A percentile compares a stretch with the other conserved stretches of the same genome.
These are phyloP conservation scores for Trichosporon sp. DNA, from an alignment of 1,284 basidiomycete species.

Conservation along the genomic window DNA sequence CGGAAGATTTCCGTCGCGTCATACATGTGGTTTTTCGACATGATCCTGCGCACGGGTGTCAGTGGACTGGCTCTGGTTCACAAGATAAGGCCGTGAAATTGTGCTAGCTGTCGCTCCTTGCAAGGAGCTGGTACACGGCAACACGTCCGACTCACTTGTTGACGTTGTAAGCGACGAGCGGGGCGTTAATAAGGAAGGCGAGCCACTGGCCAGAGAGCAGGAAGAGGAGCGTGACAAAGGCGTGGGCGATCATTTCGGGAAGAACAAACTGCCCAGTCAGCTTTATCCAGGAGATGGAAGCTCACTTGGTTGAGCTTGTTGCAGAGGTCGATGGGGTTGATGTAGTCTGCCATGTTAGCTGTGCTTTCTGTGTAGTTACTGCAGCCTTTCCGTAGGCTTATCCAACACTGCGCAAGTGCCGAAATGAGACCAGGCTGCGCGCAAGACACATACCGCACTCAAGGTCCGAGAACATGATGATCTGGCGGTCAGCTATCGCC, in stretches of 20 bases:
- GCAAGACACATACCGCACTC: constrained; percentile 60
- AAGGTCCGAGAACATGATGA: constrained; percentile 99
- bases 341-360: constrained; percentile 61
- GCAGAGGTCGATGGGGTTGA: constrained; percentile 99
- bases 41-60: constrained; percentile 58
- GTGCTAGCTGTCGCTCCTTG: too few species aligned
- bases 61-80: neutral
- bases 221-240: constrained; percentile 80
- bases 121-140: too few species aligned
- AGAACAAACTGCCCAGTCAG: constrained; percentile 74
- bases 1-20: constrained; percentile 99
- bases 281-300: neutral
- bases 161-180: constrained; percentile 82
- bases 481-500: constrained; percentile 53
- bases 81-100: neutral
- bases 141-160: constrained; percentile 86
- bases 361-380: neutral
- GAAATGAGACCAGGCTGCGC: constrained; percentile 4
- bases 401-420: neutral
- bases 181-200: constrained; percentile 85
- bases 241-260: constrained; percentile 93
- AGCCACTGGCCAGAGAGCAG: constrained; percentile 93
- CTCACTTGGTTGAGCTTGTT: constrained; percentile 97
- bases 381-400: neutral
- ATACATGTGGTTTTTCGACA: constrained; percentile 94